Evolutionary conservation across 495 filamentous ascomycete species (phyloP).

Genomic region (Trichoderma orchidacearum): DNA sequence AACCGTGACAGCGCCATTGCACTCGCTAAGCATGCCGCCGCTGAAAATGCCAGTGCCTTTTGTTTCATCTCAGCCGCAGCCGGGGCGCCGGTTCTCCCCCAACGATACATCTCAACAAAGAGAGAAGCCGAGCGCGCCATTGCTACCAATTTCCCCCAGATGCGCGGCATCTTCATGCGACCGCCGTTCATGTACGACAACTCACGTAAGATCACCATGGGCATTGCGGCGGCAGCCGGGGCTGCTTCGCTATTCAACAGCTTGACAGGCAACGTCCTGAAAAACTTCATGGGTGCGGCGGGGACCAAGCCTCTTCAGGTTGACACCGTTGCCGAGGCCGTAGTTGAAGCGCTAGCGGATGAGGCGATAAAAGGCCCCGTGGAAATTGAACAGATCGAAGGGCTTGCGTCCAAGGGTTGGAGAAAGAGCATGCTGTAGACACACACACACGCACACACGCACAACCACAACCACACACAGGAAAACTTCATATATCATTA

Average conservation of each 20-base stretch:
- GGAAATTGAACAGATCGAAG: constrained; percentile 55
- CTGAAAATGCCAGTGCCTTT: constrained; percentile 52
- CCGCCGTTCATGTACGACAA: constrained; percentile 84
- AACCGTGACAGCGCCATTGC: constrained; percentile 78
- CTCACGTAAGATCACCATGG: constrained; percentile 67
- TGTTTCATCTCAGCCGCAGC: constrained; percentile 80
- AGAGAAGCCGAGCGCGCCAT: constrained; percentile 79
- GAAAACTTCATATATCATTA: not conserved
- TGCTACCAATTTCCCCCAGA: constrained; percentile 48
- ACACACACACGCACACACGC: not conserved
- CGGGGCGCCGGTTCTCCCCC: constrained; percentile 69
- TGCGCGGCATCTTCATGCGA: constrained; percentile 72
- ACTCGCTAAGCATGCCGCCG: constrained; percentile 66
- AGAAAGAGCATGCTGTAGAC: constrained; percentile 64
- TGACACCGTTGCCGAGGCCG: constrained; percentile 71
- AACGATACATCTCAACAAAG: constrained; percentile 83
- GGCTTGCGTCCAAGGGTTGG: constrained; percentile 62
- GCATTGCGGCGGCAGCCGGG: constrained; percentile 60
- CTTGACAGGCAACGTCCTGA: constrained; percentile 56
- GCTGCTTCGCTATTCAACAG: constrained; percentile 58
- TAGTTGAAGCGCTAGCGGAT: constrained; percentile 67
- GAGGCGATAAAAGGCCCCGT: constrained; percentile 54
- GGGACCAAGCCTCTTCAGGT: constrained; percentile 76
- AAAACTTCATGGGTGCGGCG: constrained; percentile 62
- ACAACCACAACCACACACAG: no score